phyloP scores from a whole-genome alignment of 495 filamentous ascomycete genomes.

The Podospora anserina region DNA sequence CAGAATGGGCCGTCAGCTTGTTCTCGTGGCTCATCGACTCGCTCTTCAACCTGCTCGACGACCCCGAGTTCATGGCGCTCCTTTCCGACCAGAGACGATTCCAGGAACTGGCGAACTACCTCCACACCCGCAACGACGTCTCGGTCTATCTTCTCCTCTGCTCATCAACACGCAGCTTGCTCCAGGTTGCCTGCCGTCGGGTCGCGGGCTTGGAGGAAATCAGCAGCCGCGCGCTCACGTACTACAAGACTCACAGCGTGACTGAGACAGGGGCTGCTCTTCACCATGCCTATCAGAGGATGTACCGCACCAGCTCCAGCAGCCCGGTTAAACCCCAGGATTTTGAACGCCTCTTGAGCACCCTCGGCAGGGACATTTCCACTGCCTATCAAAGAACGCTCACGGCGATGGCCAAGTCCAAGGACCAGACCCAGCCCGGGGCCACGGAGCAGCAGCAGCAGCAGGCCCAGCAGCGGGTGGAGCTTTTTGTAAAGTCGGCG shows the following conservation, averaged over 20 bases:
- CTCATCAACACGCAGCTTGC: constrained; percentile 68
- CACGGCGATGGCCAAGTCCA: constrained; percentile 30
- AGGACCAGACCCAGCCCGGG: constrained; percentile 21
- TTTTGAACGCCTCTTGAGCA: constrained; percentile 48
- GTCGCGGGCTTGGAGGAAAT: constrained; percentile 49
- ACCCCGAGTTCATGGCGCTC: constrained; percentile 46
- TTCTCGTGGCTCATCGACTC: constrained; percentile 67
- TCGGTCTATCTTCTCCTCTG: constrained; percentile 68
- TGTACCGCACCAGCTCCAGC: constrained; percentile 40
- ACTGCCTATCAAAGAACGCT: constrained; percentile 44
- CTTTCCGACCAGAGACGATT: constrained; percentile 46
- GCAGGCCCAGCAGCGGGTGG: constrained; percentile 30
- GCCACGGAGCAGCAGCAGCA: constrained; percentile 31
- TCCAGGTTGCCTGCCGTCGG: constrained; percentile 64
- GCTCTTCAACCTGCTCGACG: constrained; percentile 58
- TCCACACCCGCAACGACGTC: constrained; percentile 48
- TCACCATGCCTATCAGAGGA: constrained; percentile 47
- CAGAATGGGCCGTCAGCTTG: constrained; percentile 66
- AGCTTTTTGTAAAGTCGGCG: constrained; percentile 34
- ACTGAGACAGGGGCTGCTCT: constrained; percentile 31
- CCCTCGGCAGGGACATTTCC: constrained; percentile 44
- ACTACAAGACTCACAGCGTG: constrained; percentile 35
- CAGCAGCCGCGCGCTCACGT: constrained; percentile 35
- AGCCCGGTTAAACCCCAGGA: constrained; percentile 44
- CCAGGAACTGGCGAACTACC: constrained; percentile 43